Evolutionary conservation across 176 grass and related monocot species (phyloP), one percentile per base, ranked within the genome.

Genomic region (Pontederia crassipes): DNA sequence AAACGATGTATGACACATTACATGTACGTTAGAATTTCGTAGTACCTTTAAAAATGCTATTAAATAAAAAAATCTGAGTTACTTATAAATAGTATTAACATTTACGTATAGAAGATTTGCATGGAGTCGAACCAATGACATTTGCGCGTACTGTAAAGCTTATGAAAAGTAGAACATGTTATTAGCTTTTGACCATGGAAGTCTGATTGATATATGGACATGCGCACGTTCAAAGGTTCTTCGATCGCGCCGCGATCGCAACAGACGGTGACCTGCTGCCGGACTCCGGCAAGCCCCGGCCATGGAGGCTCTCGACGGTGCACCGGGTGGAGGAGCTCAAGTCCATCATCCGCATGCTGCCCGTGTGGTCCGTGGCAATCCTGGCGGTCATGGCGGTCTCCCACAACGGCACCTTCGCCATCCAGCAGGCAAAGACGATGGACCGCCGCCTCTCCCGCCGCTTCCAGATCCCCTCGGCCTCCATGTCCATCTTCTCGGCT

Each of bases 271-370:
- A 69, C 53, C 13, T 56, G 52, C 15, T 26, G 52, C 15, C 14
- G 15, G 52, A 47, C 5, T 69, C 66, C 9, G 66, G 53, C 53
- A 28, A 17, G 35, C 66, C 66, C 0, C 45, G 66, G 53, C 66
- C 9, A 6, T 69, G 66, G 66, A 57, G 35, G 53, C 15, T 69
- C 12, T 57, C 66, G 4, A 69, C 66, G 4, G 66, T 69, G 15
- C 66, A 69, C 66, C 53, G 66, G 11, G 66, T 69, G 2, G 66
- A 69, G 66, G 66, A 69, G 52, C 32, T 69, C 28, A 69, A 69
- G 12, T 57, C 52, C 14, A 69, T 57, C 66, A 69, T 69, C 11
- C 52, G 66, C 18, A 69, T 69, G 66, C 46, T 57, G 18, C 66
- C 66, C 11, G 47, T 69, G 16, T 69, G 66, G 66, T 32, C 66